Percentiles rank a stretch among this genome's conserved stretches.
Evolutionary conservation across 805 yeast genomes (phyloP).

Genomic region (Pichia cabralensis): DNA sequence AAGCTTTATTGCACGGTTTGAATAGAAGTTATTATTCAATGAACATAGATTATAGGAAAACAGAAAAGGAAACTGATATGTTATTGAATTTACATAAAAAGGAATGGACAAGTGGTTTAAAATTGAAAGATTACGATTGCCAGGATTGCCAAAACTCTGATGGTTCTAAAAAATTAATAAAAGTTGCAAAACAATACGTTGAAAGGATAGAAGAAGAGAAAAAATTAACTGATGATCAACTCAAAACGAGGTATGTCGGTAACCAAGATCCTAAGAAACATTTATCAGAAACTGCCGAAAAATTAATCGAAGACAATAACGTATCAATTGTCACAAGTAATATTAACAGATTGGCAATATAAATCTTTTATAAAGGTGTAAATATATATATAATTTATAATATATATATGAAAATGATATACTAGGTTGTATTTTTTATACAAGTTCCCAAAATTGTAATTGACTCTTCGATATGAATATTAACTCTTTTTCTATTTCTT

Average conservation of each 20-base stretch:
- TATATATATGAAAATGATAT: background rate
- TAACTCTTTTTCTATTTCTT: constrained; percentile 42
- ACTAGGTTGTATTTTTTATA: background rate
- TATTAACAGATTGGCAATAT: constrained; percentile 84
- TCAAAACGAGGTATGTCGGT: constrained; percentile 94
- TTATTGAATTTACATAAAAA: constrained; percentile 86
- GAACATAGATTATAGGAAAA: constrained; percentile 89
- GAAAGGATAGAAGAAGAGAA: constrained; percentile 88
- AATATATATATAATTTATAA: background rate
- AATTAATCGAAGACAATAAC: constrained; percentile 80
- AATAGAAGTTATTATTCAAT: constrained; percentile 95
- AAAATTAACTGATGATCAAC: constrained; percentile 76
- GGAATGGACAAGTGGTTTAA: constrained; percentile 91
- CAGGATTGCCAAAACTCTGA: constrained; percentile 69
- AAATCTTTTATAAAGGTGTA: constrained; percentile 19
- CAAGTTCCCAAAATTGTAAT: constrained; percentile 55
- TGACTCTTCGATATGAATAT: constrained; percentile 53
- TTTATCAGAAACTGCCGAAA: constrained; percentile 78
- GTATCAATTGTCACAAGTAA: constrained; percentile 80
- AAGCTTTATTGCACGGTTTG: constrained; percentile 92
- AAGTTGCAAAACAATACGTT: constrained; percentile 81
- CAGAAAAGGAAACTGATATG: constrained; percentile 89
- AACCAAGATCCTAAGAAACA: constrained; percentile 99
- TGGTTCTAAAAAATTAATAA: constrained; percentile 70
- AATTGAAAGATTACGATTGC: constrained; percentile 63